Evolutionary conservation across 352 stramenopile genomes (phyloP).

Genomic region (Thraustotheca clavata): DNA sequence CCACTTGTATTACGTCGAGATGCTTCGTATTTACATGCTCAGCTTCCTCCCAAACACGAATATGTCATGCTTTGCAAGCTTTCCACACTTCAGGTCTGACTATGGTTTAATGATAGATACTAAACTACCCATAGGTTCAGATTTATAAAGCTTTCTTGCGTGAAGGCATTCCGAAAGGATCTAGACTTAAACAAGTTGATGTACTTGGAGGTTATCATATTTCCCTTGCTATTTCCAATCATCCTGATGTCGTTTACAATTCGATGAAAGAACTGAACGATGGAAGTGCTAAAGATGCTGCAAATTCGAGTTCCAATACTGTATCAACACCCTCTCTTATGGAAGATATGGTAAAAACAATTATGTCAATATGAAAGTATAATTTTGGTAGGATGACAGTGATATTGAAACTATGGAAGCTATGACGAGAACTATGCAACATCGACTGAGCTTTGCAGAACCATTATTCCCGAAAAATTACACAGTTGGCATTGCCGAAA

Average conservation of each 20-base stretch:
- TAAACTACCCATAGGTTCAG: slow-evolving; percentile 27
- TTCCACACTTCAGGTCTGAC: slow-evolving; percentile 62
- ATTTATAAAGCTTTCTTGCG: slow-evolving; percentile 21
- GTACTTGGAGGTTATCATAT: slow-evolving; percentile 82
- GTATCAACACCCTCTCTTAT: not conserved
- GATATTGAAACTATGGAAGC: slow-evolving; percentile 22
- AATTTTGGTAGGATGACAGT: slow-evolving; percentile 12
- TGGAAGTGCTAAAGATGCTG: slow-evolving; percentile 28
- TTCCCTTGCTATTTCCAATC: slow-evolving; percentile 81
- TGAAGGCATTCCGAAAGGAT: slow-evolving; percentile 12
- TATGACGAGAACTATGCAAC: slow-evolving; percentile 21
- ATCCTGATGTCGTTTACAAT: slow-evolving; percentile 73
- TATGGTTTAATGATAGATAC: too few species aligned
- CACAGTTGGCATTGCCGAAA: slow-evolving; percentile 37
- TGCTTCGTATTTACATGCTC: slow-evolving; percentile 72
- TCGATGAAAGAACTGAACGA: slow-evolving; percentile 56
- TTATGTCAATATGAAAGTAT: too few species aligned
- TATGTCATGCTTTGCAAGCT: slow-evolving; percentile 81
- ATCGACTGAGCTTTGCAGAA: slow-evolving; percentile 66
- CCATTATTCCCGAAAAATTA: slow-evolving; percentile 50
- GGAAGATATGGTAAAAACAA: slow-evolving; percentile 28
- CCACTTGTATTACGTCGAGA: slow-evolving; percentile 78
- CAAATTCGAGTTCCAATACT: not conserved
- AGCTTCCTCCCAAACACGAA: slow-evolving; percentile 84
- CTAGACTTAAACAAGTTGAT: slow-evolving; percentile 36